phyloP scores from a whole-genome alignment of 768 basidiomycete species.

The Cyclocybe aegerita region DNA sequence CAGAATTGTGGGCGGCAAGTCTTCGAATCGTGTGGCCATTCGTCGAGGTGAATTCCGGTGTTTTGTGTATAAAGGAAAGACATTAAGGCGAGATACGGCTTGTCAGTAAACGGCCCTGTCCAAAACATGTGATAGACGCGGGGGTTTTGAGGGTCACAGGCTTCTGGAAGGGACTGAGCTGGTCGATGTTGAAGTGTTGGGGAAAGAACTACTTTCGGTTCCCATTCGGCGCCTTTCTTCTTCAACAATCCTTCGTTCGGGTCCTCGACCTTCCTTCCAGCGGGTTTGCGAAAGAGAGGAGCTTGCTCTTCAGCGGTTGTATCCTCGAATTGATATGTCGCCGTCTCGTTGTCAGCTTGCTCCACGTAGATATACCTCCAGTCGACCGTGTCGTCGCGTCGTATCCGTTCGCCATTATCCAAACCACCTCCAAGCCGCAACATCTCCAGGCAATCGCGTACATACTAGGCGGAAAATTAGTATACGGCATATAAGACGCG shows the following conservation, averaged over 20 bases:
- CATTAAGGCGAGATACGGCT: conserved; percentile 88
- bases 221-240: conserved; percentile 61
- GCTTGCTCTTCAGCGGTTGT: conserved; percentile 12
- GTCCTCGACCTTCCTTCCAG: conserved; percentile 30
- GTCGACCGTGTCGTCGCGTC: conserved; percentile 70
- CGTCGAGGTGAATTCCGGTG: conserved; percentile 66
- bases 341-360: conserved; percentile 28
- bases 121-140: conserved; percentile 94
- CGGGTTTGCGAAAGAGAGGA: conserved; percentile 16
- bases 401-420: conserved; percentile 70
- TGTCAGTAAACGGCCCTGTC: conserved; percentile 96
- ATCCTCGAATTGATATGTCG: conserved; percentile 18
- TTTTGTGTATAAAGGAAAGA: conserved; percentile 96
- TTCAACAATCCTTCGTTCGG: conserved; percentile 54
- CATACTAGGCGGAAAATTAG: conserved; percentile 54
- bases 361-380: conserved; percentile 86
- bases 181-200: conserved; percentile 42
- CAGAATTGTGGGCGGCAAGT: conserved; percentile 90
- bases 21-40: conserved; percentile 37
- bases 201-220: conserved; percentile 50
- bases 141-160: conserved; percentile 78
- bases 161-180: conserved; percentile 36
- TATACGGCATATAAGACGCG: not conserved
- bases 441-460: conserved; percentile 93
- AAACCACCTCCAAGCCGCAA: conserved; percentile 83